Base-by-base conservation (phyloP, 2,329 filamentous ascomycete species). In the Piedraia hortae region DNA sequence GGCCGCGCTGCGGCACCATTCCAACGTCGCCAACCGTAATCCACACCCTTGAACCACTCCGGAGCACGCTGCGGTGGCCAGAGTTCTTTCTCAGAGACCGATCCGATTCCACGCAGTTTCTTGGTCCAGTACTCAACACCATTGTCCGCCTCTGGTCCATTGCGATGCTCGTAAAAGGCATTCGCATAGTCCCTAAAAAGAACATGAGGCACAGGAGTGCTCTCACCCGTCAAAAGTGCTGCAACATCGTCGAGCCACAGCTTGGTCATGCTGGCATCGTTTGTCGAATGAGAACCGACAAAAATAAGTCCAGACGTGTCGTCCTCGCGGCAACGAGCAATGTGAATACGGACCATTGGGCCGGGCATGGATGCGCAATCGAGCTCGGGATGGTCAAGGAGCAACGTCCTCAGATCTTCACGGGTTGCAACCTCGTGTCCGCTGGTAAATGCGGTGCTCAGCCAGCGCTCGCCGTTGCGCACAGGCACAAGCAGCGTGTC, bases 241-340 rank as follows among this genome's bases (percentile, higher is more conserved):
- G 36, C 30, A 9, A 41, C 31, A 19, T 41, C 37, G 20, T 41
- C 37, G 8, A 39, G 28, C 37, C 37, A 41, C 3, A 39, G 29
- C 26, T 39, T 39, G 18, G 37, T 41, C 35, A 39, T 39, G 28
- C 32, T 37, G 34, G 38, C 38, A 23, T 41, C 37, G 18, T 35
- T 37, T 18, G 38, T 34, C 5, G 37, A 30, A 24, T 41, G 37
- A 1, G 37, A 41, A 10, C 30, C 35, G 10, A 39, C 27, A 22
- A 41, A 26, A 7, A 39, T 32, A 2, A 41, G 25, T 14, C 37
- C 37, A 10, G 36, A 37, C 8, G 31, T 33, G 15, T 32, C 34
- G 24, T 37, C 34, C 10, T 28, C 30, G 3, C 29, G 27, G 6
- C 40, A 28, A 7, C 27, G 31, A n/a, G 35, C 36, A 20, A 40